Base-by-base conservation (phyloP, 139 green algal genomes). In the Closterium sp. region DNA sequence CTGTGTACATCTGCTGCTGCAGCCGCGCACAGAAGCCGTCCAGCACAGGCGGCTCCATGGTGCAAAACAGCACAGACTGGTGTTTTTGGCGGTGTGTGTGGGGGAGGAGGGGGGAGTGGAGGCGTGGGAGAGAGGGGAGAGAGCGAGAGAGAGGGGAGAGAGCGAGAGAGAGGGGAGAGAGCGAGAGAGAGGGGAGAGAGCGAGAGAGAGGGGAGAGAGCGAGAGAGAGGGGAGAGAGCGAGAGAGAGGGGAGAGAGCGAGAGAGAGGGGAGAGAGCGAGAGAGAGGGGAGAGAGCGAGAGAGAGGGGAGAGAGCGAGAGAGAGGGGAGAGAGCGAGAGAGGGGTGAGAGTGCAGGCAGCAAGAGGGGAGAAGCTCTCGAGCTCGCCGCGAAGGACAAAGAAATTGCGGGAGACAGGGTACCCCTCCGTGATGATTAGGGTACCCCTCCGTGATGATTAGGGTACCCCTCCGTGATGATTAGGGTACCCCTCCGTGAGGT, bases 11-110 rank as follows among this genome's bases (percentile, higher is more conserved):
- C 32, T 32, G 32, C 33, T 32, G 88, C 31, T 90, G 35, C 36
- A 91, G 88, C 0, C 88, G 81, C 88, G 32, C 66, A 32, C 88
- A 91, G 28, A 91, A 33, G 28, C 12, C 36, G 88, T 91, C 88
- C 0, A 89, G 88, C 2, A 91, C 31, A 7, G 28, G 32, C 16
- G 31, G 32, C 9, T 91, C 88, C 35, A 90, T 91, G 31, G 88
- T 12, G 9, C 31, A 43, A 7, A 91, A 90, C 9, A 90, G 87
- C 84, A 8, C 5, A 19, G 84, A 87, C 33, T 76, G 16, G 0
- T 3, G 81, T n/a, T n/a, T n/a, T n/a, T n/a, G n/a, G n/a, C n/a
- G n/a, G n/a, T n/a, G n/a, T n/a, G 7, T 7, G 2, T 9, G 16
- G 21, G 33, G 84, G 33, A 16, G 9, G 7, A 21, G 33, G 33